Conservation (phyloP, 2,329 filamentous ascomycete species). For the Fusarium succisae region DNA sequence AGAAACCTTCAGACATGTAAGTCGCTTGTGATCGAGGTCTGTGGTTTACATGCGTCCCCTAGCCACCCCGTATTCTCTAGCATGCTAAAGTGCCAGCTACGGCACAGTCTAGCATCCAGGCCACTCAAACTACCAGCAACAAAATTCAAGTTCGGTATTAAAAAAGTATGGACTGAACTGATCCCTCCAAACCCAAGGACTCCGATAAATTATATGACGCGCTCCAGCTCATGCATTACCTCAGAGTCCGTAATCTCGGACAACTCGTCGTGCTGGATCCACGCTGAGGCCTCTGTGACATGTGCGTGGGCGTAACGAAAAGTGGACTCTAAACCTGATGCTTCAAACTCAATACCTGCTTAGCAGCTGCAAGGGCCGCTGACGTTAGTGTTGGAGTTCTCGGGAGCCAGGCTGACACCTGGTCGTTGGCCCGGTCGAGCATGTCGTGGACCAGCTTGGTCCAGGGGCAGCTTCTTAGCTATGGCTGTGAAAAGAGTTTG, state of each 20-base stretch:
- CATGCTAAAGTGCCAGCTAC: conserved; percentile 32
- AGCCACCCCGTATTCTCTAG: conserved; percentile 30
- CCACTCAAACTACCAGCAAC: conserved; percentile 35
- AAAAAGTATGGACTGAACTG: conserved; percentile 50
- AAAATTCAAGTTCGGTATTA: conserved; percentile 48
- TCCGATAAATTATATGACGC: conserved; percentile 52
- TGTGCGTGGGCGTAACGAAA: conserved; percentile 33
- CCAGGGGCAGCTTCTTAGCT: conserved; percentile 95
- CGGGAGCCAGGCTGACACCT: conserved; percentile 65
- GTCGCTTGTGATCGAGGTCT: not conserved
- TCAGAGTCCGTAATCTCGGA: conserved; percentile 36
- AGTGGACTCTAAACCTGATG: conserved; percentile 32
- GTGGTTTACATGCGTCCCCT: not conserved
- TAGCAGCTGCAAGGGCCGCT: conserved; percentile 67
- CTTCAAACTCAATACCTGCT: conserved; percentile 30
- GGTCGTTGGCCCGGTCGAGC: conserved; percentile 72
- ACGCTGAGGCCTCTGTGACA: conserved; percentile 37
- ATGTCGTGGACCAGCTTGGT: conserved; percentile 93
- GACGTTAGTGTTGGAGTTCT: conserved; percentile 66
- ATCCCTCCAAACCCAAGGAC: conserved; percentile 53
- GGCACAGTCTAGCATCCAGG: conserved; percentile 25
- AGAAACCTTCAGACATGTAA: not conserved
- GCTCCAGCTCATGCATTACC: conserved; percentile 43
- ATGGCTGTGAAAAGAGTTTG: conserved; percentile 96
- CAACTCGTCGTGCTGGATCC: conserved; percentile 41